Conservation (phyloP, 225 moss, liverwort and hornwort species). For the Antitrichia curtipendula region DNA sequence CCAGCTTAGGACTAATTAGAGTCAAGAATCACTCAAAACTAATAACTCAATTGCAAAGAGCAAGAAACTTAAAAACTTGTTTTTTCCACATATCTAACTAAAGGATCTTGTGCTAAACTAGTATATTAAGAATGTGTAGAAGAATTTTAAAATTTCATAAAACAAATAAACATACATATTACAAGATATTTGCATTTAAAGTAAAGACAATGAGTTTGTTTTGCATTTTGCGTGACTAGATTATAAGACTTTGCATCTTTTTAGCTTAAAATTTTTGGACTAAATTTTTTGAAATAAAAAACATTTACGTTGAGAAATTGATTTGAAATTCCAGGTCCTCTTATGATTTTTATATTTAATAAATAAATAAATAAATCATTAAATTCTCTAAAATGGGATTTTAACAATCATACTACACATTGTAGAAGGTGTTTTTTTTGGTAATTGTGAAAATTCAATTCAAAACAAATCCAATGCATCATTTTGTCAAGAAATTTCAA, state of each 20-base stretch:
- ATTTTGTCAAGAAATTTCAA: too few species aligned
- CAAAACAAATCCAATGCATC: too few species aligned
- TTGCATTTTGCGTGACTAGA: not conserved
- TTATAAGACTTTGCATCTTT: not conserved
- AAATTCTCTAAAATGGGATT: too few species aligned
- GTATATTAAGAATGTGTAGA: not conserved
- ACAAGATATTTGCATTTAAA: not conserved
- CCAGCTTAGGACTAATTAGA: too few species aligned
- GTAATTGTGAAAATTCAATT: too few species aligned
- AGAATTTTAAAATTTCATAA: too few species aligned
- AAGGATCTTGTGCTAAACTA: not conserved
- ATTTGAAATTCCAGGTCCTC: not conserved
- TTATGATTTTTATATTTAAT: too few species aligned
- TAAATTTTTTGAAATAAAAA: not conserved
- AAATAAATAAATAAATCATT: too few species aligned
- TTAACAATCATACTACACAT: too few species aligned
- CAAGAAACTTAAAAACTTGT: not conserved
- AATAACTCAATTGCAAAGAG: not conserved
- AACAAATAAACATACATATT: rapidly evolving
- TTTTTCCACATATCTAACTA: not conserved
- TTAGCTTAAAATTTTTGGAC: not conserved
- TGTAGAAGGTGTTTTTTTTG: too few species aligned
- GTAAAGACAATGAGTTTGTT: not conserved
- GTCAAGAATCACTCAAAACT: not conserved
- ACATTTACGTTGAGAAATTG: not conserved